A percentile compares a stretch with the other conserved stretches of the same genome.
Evolutionary conservation across 1,284 basidiomycete genomes (phyloP).

Genomic region (Pterula multifida): DNA sequence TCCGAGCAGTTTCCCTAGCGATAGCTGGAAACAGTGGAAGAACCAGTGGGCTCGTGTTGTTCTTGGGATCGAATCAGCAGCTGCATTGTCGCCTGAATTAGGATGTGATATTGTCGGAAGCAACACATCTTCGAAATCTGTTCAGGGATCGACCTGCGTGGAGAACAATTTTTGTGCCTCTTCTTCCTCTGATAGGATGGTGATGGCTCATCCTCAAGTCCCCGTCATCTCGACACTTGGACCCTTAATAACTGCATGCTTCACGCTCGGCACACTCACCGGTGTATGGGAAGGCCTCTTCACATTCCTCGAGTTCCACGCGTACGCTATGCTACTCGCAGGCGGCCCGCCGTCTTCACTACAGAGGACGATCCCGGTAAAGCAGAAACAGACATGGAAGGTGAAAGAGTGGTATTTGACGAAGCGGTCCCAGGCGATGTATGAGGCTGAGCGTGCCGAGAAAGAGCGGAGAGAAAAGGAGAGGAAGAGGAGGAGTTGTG

Average conservation of each 20-base stretch:
- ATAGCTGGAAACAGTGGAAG: not conserved
- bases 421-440: not conserved
- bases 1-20: not conserved
- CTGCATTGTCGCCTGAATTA: not conserved
- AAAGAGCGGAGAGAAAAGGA: slow-evolving; percentile 12
- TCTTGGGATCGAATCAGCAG: not conserved
- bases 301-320: slow-evolving; percentile 65
- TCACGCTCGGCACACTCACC: not conserved
- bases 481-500: slow-evolving; percentile 14
- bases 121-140: not conserved
- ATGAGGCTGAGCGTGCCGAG: slow-evolving; percentile 13
- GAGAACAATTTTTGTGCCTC: not conserved
- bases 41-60: not conserved
- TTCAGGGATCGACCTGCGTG: not conserved
- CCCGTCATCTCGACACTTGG: not conserved
- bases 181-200: not conserved
- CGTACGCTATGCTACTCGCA: slow-evolving; percentile 49
- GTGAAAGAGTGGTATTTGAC: slow-evolving; percentile 55
- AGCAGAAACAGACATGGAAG: slow-evolving; percentile 70
- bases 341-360: slow-evolving; percentile 47
- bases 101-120: not conserved
- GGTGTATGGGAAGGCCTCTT: not conserved
- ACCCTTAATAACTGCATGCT: not conserved
- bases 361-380: slow-evolving; percentile 43
- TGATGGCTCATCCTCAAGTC: not conserved